Conservation (phyloP, 73 alveolate species). For the Symbiodinium pilosum region DNA sequence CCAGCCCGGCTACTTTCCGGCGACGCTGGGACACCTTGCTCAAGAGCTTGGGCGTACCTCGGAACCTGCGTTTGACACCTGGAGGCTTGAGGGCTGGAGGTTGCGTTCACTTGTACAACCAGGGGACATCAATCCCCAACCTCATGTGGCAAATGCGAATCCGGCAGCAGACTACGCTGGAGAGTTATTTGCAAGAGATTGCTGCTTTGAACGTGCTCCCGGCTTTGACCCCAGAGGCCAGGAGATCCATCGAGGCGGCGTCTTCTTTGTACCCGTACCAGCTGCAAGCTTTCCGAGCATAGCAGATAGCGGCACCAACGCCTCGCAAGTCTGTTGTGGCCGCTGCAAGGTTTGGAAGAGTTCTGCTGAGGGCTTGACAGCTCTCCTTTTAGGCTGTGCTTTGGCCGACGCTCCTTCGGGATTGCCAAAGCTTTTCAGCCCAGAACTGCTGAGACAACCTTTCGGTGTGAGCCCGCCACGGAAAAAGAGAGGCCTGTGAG, state of each 20-base stretch:
- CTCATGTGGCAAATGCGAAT: conserved; percentile 3
- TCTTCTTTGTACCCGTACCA: background rate
- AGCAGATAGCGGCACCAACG: no score
- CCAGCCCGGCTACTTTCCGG: background rate
- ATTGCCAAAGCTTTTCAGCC: no score
- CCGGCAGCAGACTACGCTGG: background rate
- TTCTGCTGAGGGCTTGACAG: no score
- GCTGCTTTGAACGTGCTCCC: conserved; percentile 3
- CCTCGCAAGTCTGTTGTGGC: no score
- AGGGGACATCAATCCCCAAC: background rate
- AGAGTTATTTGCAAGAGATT: conserved; percentile 15
- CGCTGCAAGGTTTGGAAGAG: no score
- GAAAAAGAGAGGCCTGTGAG: no score
- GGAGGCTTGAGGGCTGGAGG: conserved; percentile 33
- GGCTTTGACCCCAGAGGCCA: background rate
- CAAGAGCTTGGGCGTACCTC: background rate
- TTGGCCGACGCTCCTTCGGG: no score
- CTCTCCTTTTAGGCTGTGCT: no score
- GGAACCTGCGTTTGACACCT: background rate
- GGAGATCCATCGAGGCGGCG: background rate
- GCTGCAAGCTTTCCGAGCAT: background rate
- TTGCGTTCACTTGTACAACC: background rate
- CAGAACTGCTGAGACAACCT: no score
- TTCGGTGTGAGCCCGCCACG: no score
- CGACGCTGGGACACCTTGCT: background rate